Percentiles rank a stretch among this genome's conserved stretches.
These are phyloP conservation scores for Leccinum solheimii DNA, from an alignment of 1,284 basidiomycete genomes.

Conservation along the genomic window DNA sequence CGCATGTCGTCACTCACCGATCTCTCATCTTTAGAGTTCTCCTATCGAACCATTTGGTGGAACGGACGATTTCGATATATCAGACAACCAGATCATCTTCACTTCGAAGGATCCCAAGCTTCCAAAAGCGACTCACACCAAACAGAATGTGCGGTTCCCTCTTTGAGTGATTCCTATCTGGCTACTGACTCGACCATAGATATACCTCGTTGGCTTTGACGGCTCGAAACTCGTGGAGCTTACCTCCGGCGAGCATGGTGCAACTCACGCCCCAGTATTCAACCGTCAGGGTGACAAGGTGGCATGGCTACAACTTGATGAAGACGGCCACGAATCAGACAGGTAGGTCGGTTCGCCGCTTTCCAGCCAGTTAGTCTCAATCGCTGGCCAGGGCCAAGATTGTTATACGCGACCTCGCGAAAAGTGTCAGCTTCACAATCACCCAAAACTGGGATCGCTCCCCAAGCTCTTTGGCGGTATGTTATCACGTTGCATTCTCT, in stretches of 20 bases:
- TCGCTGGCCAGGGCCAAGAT: conserved; percentile 57
- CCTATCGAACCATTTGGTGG: conserved; percentile 86
- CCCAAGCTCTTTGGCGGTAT: conserved; percentile 42
- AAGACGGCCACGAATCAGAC: conserved; percentile 88
- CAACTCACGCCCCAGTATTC: conserved; percentile 70
- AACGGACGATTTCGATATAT: conserved; percentile 76
- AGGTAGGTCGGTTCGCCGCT: conserved; percentile 41
- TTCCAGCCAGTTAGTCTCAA: neutral
- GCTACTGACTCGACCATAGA: conserved; percentile 39
- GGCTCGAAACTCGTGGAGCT: conserved; percentile 56
- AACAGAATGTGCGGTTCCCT: conserved; percentile 58
- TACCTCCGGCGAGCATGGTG: conserved; percentile 83
- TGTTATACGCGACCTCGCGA: conserved; percentile 73
- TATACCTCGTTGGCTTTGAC: conserved; percentile 62
- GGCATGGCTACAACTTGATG: conserved; percentile 83
- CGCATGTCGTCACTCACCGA: conserved; percentile 8
- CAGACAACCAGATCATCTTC: conserved; percentile 69
- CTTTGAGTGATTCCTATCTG: neutral
- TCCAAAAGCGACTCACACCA: conserved; percentile 75
- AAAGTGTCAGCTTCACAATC: conserved; percentile 65
- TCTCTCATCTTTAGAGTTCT: conserved; percentile 44
- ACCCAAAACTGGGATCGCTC: conserved; percentile 85
- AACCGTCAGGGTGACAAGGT: conserved; percentile 67
- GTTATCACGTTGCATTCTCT: conserved; percentile 2
- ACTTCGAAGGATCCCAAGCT: conserved; percentile 81